Evolutionary conservation across 2,329 filamentous ascomycete genomes (phyloP).

Genomic region (Botrytis galanthina): DNA sequence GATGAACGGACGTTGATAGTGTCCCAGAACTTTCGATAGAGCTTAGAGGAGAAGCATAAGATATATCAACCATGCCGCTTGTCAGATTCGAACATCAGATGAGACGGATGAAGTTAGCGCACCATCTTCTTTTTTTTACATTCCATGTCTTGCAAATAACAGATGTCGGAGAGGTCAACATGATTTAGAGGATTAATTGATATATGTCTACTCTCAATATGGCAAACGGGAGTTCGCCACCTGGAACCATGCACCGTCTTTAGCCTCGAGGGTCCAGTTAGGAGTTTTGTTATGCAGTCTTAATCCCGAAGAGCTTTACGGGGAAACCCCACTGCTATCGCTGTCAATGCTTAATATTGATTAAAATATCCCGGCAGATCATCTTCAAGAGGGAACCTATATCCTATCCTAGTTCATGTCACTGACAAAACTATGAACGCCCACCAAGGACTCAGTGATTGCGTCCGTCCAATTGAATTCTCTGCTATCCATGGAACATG

Average conservation of each 20-base stretch:
- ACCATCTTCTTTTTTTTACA: not conserved
- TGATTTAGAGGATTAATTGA: not conserved
- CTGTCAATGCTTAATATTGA: not conserved
- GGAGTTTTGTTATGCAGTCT: not conserved
- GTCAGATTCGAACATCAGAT: not conserved
- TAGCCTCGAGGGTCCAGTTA: not conserved
- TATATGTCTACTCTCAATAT: not conserved
- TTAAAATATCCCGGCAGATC: conserved; percentile 8
- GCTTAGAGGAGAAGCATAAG: no score
- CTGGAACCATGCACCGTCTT: not conserved
- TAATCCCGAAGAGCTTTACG: not conserved
- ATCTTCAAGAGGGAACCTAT: not conserved
- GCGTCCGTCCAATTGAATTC: not conserved
- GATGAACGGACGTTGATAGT: conserved; percentile 1
- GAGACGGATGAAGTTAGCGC: not conserved
- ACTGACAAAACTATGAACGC: not conserved
- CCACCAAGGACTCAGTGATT: not conserved
- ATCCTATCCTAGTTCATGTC: not conserved
- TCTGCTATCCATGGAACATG: not conserved
- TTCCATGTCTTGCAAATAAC: not conserved
- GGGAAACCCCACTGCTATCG: not conserved
- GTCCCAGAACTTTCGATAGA: conserved; percentile 1
- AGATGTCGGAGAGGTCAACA: not conserved
- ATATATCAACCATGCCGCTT: not conserved
- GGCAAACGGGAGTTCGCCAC: not conserved